Evolutionary conservation across 345 rosid genomes (phyloP).

Genomic region (Eucalyptus albens): DNA sequence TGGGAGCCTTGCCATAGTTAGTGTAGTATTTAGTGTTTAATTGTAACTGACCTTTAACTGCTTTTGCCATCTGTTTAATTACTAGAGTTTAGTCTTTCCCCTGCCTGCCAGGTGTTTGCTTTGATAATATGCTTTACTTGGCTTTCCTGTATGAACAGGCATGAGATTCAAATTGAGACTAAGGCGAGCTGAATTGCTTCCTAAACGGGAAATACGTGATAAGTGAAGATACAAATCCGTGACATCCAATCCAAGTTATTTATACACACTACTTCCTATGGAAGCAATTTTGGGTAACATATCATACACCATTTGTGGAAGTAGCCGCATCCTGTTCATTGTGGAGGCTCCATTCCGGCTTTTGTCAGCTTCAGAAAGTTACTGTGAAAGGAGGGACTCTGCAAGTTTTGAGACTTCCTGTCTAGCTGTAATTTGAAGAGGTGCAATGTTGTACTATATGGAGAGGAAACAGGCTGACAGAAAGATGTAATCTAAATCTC

Average conservation of each 20-base stretch:
- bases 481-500: neutral
- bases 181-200: slow-evolving; percentile 68
- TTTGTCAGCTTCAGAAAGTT: neutral
- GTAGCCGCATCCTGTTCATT: neutral
- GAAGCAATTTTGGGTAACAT: neutral
- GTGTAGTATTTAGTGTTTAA: neutral
- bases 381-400: neutral
- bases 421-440: neutral
- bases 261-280: neutral
- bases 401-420: neutral
- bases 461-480: neutral
- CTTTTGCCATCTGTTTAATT: neutral
- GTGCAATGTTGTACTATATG: neutral
- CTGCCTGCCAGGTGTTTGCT: neutral
- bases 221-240: slow-evolving; percentile 18
- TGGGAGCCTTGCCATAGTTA: neutral
- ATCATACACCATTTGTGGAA: neutral
- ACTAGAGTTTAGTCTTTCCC: neutral
- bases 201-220: slow-evolving; percentile 62
- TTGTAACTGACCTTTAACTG: neutral
- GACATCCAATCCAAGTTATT: neutral
- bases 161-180: slow-evolving; percentile 63
- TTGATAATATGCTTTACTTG: neutral
- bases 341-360: neutral
- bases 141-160: slow-evolving; percentile 28